phyloP scores from a whole-genome alignment of 805 yeast genomes.

The Teunomyces barrocoloradensis region DNA sequence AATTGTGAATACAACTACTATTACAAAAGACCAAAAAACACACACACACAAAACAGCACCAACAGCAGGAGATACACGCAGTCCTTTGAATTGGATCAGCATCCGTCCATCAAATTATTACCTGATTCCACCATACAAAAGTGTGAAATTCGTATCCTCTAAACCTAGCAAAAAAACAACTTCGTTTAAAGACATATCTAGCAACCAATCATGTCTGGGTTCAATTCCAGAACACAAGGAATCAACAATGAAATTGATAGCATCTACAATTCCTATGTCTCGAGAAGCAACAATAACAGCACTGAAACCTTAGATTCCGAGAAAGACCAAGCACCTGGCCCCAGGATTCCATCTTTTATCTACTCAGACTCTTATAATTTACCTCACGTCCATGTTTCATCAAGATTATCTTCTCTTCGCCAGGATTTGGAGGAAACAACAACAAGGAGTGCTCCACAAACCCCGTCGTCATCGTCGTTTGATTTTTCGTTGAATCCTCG shows the following conservation, averaged over 20 bases:
- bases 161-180: background rate
- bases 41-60: too few relatives aligned
- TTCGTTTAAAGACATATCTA: background rate
- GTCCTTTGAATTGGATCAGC: background rate
- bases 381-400: slow-evolving; percentile 20
- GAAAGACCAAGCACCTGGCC: slow-evolving; percentile 13
- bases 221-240: background rate
- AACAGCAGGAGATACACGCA: background rate
- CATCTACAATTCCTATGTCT: slow-evolving; percentile 20
- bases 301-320: slow-evolving; percentile 29
- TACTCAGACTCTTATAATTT: slow-evolving; percentile 4
- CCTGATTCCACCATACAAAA: background rate
- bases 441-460: slow-evolving; percentile 24
- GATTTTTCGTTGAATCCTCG: slow-evolving; percentile 24
- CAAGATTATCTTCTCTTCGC: slow-evolving; percentile 21
- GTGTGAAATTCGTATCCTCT: too few relatives aligned
- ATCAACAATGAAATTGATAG: slow-evolving; percentile 20
- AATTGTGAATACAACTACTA: background rate
- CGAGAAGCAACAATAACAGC: slow-evolving; percentile 12
- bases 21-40: background rate
- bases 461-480: slow-evolving; percentile 29
- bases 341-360: slow-evolving; percentile 1
- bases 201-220: background rate
- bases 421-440: slow-evolving; percentile 9
- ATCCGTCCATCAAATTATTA: background rate